phyloP scores from a whole-genome alignment of 345 rosid species.

The Orychophragmus violaceus region DNA sequence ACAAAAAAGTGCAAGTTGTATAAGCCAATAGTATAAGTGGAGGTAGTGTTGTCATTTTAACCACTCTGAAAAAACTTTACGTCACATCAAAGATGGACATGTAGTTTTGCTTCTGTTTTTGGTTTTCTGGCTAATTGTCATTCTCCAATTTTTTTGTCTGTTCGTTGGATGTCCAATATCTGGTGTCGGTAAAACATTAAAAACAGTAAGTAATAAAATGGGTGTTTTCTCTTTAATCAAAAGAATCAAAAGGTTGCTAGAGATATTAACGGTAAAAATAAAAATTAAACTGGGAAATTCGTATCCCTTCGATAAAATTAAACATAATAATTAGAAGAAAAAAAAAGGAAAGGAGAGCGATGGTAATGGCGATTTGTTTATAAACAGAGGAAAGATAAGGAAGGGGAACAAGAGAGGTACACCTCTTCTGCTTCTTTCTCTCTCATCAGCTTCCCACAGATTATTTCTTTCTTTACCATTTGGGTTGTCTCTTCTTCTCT shows the following conservation, averaged over 20 bases:
- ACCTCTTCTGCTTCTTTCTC: slow-evolving; percentile 2
- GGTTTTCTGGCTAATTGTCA: no score
- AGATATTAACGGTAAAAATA: neutral
- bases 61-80: no score
- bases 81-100: no score
- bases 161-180: neutral
- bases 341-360: slow-evolving; percentile 4
- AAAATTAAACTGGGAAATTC: neutral
- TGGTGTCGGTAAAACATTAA: neutral
- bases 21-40: no score
- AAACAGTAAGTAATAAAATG: neutral
- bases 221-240: no score
- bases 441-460: slow-evolving; percentile 11
- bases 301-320: slow-evolving; percentile 2
- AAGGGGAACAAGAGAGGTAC: slow-evolving; percentile 1
- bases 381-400: slow-evolving; percentile 29
- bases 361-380: slow-evolving; percentile 31
- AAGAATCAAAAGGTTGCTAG: neutral
- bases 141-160: neutral
- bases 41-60: no score
- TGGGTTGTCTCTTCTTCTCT: slow-evolving; percentile 12
- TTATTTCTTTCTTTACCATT: neutral
- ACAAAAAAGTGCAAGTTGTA: no score
- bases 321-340: neutral
- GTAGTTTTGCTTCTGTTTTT: no score